Percentiles rank a stretch among this genome's conserved stretches.
Evolutionary conservation across 371 early-diverging fungal species (phyloP).

Genomic region (Rhizomucor pusillus): DNA sequence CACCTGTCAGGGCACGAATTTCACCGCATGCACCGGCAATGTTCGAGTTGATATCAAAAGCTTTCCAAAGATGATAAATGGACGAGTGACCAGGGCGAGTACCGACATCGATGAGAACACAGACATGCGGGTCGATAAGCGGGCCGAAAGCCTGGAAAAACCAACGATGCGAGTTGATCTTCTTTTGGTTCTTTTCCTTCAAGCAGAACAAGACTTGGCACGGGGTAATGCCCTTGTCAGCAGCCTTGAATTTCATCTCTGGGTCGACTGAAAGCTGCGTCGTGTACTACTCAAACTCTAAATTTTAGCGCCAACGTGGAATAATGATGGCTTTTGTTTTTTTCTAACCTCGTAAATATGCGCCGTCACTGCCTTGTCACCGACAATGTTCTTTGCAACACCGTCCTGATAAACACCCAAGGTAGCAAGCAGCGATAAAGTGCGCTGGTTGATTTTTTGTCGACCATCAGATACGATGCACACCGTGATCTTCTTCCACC

Average conservation of each 20-base stretch:
- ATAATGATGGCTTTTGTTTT: too few species aligned
- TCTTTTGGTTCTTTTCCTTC: slow-evolving; percentile 89
- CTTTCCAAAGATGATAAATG: slow-evolving; percentile 92
- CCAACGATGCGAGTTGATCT: slow-evolving; percentile 97
- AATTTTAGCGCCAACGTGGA: not conserved
- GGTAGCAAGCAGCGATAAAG: slow-evolving; percentile 69
- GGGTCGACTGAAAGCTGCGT: slow-evolving; percentile 81
- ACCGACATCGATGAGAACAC: slow-evolving; percentile 92
- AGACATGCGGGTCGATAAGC: slow-evolving; percentile 84
- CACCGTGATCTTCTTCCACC: slow-evolving; percentile 92
- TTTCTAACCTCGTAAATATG: slow-evolving; percentile 74
- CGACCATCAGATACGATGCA: slow-evolving; percentile 82
- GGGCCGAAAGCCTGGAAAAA: slow-evolving; percentile 95
- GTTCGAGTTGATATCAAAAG: slow-evolving; percentile 83
- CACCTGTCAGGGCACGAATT: slow-evolving; percentile 85
- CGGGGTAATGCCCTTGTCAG: slow-evolving; percentile 78
- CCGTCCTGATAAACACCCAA: slow-evolving; percentile 85
- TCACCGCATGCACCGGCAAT: slow-evolving; percentile 96
- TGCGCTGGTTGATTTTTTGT: slow-evolving; percentile 62
- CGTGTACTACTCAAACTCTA: slow-evolving; percentile 65
- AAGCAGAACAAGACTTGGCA: slow-evolving; percentile 91
- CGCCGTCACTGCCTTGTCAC: slow-evolving; percentile 64
- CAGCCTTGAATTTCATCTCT: slow-evolving; percentile 71
- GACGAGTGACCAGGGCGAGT: slow-evolving; percentile 87
- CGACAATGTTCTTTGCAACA: slow-evolving; percentile 68